Evolutionary conservation across 331 rosid genomes (phyloP).

Genomic region (Rosa hybrid): DNA sequence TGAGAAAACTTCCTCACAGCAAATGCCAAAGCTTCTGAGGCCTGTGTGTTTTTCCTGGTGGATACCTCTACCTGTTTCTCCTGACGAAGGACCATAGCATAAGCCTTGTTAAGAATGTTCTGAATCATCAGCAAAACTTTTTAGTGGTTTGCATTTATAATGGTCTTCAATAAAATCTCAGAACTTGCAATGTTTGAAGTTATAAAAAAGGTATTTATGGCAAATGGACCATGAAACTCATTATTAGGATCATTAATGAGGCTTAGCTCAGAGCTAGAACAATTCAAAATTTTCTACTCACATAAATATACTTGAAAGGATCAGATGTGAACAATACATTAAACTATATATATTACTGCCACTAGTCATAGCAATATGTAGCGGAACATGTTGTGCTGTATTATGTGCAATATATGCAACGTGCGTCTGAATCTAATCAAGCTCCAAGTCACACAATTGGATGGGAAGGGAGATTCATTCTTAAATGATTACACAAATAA

Average conservation of each 20-base stretch:
- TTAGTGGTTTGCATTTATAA: too few relatives aligned
- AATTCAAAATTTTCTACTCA: neutral
- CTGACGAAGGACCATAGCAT: too few relatives aligned
- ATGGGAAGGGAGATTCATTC: too few relatives aligned
- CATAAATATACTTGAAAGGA: neutral
- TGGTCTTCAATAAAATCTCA: neutral
- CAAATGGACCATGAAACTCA: neutral
- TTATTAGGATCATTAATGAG: neutral
- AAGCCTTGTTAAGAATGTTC: too few relatives aligned
- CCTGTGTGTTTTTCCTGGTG: too few relatives aligned
- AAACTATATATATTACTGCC: neutral
- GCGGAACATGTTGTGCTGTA: neutral
- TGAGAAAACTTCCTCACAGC: too few relatives aligned
- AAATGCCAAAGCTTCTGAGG: too few relatives aligned
- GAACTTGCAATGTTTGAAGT: neutral
- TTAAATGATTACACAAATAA: neutral
- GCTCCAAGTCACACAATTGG: neutral
- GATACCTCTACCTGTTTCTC: too few relatives aligned
- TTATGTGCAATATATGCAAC: neutral
- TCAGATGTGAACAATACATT: neutral
- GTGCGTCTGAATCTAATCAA: too few relatives aligned
- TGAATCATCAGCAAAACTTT: too few relatives aligned
- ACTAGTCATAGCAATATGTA: too few relatives aligned
- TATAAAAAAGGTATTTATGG: neutral
- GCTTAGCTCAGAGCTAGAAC: neutral